Evolutionary conservation across 176 grass and related monocot genomes (phyloP), one percentile per base, ranked within the genome.

Genomic region (Puya raimondii): DNA sequence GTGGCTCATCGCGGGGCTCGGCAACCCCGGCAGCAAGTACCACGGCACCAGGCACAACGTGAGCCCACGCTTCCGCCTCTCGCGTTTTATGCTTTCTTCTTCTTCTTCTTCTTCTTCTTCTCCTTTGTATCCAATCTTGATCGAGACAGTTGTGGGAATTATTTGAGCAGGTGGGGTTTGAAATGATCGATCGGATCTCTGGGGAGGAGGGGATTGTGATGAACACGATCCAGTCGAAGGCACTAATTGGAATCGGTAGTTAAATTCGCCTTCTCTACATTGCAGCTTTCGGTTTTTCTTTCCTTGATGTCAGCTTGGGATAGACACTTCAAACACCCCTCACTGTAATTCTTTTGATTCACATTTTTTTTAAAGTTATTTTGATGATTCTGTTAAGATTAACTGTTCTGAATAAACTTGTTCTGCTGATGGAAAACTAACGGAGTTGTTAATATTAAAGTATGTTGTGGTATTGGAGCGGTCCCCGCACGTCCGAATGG

Each of bases 1-100:
- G 42, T 97, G 93, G 93, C 93, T 97, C 70, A 84, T 97, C 70
- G 93, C 89, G 2, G 89, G 93, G 23, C 93, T 97, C 68, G 93
- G 89, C 8, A 97, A 97, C 71, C 93, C 93, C 12, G 93, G 93
- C 0, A 69, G 68, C 70, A 97, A 92, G 86, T 97, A 97, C 86
- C 69, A 90, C 54, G 93, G 86, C 48, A 97, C 93, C 25, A 81
- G 93, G 2, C 93, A 97, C 84, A 97, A 97, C 79, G 93, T 97
- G 42, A 72, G 78, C n/a, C 11, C 53, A 5, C 59, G 57, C 20
- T 2, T 64, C 10, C 33, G 33, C 33, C 0, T 42, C 33, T 7
- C 33, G 4, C 5, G 33, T 5, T 42, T 42, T 42, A 42, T 42
- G 4, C 33, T 4, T 12, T 2, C 12, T 21, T 9, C 9, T 2